phyloP scores from a whole-genome alignment of 495 filamentous ascomycete species.

The Neurospora sp. region DNA sequence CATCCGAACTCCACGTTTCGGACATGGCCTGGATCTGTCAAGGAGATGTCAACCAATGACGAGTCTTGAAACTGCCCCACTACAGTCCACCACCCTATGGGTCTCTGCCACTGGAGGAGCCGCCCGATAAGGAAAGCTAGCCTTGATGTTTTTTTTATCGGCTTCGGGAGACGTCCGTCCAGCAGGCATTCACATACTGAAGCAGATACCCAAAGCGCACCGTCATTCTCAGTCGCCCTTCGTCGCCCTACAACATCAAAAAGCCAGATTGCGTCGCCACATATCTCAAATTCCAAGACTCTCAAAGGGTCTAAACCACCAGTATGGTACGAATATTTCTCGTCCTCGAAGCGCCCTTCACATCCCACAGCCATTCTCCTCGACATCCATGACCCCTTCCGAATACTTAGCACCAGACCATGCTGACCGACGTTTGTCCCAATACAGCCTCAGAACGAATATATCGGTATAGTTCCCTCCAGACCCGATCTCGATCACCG shows the following conservation, averaged over 20 bases:
- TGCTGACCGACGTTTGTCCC: neutral
- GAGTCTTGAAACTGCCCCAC: neutral
- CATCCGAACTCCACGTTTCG: neutral
- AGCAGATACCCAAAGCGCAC: neutral
- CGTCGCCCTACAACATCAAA: neutral
- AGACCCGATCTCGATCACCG: neutral
- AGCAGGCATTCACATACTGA: neutral
- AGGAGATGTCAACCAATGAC: neutral
- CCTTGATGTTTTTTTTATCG: constrained; percentile 7
- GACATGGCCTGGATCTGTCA: neutral
- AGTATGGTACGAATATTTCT: constrained; percentile 20
- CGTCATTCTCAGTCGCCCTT: neutral
- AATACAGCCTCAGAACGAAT: constrained; percentile 80
- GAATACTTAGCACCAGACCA: neutral
- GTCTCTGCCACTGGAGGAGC: neutral
- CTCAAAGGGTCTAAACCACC: constrained; percentile 18
- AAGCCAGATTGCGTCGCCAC: neutral
- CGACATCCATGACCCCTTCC: neutral
- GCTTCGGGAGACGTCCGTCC: neutral
- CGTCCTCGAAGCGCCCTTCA: neutral
- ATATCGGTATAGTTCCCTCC: constrained; percentile 50
- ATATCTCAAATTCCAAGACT: constrained; percentile 12
- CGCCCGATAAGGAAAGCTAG: neutral
- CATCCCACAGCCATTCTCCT: constrained; percentile 10
- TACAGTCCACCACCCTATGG: neutral